Conservation (phyloP, 345 rosid species). For the Capsella bursapastoris region DNA sequence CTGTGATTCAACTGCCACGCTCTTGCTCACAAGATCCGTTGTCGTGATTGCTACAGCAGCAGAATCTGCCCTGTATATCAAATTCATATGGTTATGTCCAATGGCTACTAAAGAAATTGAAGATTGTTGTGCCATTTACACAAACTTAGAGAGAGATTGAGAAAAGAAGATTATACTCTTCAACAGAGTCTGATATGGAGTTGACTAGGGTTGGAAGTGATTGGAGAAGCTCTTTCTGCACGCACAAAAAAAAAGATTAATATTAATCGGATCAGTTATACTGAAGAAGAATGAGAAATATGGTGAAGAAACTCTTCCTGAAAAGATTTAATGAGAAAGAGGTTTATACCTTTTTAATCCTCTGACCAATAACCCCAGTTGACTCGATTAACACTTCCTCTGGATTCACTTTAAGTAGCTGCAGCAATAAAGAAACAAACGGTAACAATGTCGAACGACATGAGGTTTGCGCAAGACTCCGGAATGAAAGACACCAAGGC, state of each 20-base stretch:
- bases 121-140: neutral
- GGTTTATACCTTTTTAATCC: constrained; percentile 77
- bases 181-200: constrained; percentile 62
- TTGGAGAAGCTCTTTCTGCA: constrained; percentile 75
- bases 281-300: neutral
- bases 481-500: constrained; percentile 14
- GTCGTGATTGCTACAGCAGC: constrained; percentile 98
- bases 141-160: constrained; percentile 6
- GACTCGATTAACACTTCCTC: constrained; percentile 85
- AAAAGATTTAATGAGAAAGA: neutral
- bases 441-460: constrained; percentile 8
- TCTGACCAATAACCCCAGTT: constrained; percentile 92
- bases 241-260: too few relatives aligned
- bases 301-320: constrained; percentile 71
- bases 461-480: neutral
- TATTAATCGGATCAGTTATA: neutral
- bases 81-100: constrained; percentile 25
- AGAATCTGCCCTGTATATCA: constrained; percentile 79
- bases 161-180: constrained; percentile 56
- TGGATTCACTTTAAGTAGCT: constrained; percentile 67
- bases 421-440: constrained; percentile 32
- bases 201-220: constrained; percentile 75
- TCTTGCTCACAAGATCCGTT: constrained; percentile 96
- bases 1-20: constrained; percentile 86
- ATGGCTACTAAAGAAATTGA: neutral